phyloP scores from a whole-genome alignment of 371 early-diverging fungal species.

The Rhizopus microsporus region DNA sequence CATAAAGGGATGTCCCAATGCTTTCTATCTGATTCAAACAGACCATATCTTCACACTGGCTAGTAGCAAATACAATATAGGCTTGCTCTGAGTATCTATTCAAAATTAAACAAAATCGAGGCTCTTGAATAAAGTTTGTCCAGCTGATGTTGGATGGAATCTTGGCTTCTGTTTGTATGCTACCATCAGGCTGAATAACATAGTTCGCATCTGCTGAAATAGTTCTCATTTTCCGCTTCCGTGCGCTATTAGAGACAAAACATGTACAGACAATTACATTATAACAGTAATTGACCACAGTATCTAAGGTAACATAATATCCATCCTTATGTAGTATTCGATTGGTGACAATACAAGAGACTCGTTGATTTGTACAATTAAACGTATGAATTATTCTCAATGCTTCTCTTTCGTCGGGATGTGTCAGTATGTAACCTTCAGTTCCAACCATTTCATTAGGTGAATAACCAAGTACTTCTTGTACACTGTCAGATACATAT shows the following conservation, averaged over 20 bases:
- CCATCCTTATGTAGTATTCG: conserved; percentile 42
- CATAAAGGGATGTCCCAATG: conserved; percentile 17
- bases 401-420: conserved; percentile 43
- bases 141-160: background rate
- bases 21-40: conserved; percentile 7
- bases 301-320: conserved; percentile 29
- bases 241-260: conserved; percentile 15
- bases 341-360: conserved; percentile 35
- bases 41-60: conserved; percentile 13
- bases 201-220: conserved; percentile 37
- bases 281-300: conserved; percentile 41
- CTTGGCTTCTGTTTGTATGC: conserved; percentile 15
- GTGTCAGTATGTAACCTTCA: conserved; percentile 47
- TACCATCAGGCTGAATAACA: conserved; percentile 20
- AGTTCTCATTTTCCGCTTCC: conserved; percentile 25
- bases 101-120: conserved; percentile 28
- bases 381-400: conserved; percentile 38
- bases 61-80: conserved; percentile 27
- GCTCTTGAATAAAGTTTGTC: conserved; percentile 10
- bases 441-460: conserved; percentile 54
- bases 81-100: conserved; percentile 17
- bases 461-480: conserved; percentile 48
- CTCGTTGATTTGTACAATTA: conserved; percentile 50
- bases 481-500: conserved; percentile 55
- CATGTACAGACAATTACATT: conserved; percentile 35